Base-by-base conservation (phyloP, 1,139 yeast species). In the Yamadazyma atlantica region DNA sequence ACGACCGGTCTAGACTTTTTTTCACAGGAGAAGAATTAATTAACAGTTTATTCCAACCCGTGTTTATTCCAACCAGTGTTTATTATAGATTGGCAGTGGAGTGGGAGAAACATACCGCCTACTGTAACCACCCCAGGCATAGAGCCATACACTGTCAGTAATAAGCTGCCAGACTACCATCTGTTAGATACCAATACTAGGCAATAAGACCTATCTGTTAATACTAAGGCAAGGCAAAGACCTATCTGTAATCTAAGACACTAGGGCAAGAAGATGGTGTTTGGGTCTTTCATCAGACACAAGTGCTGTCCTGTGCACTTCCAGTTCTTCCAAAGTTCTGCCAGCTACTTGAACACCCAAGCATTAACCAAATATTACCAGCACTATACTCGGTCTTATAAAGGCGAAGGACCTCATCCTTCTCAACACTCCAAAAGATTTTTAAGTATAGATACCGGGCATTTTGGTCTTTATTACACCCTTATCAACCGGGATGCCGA, bases 401-500 rank as follows among this genome's bases (percentile, higher is more conserved):
- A 40, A 26, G 57, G 52, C 34, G 62, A 56, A 13, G 67, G 60
- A 11, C 69, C 70, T 2, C 66, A 64, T 37, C 65, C 48, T 66
- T 34, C 61, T 60, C 28, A 51, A 43, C 42, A 52, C 16, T 47
- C 55, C 15, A 42, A 43, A 11, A 48, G 45, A 7, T 48, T 56
- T 44, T 54, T 68, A 40, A 54, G 59, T 11, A 63, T 71, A 12
- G 66, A 62, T 34, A 48, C 54, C 26, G 77, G 76, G 12, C 76
- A 71, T 42, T 71, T 69, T 48, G 77, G 76, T 0, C 53, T 71
- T 30, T 71, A 71, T 48, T 71, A 59, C 43, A 60, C 73, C 7
- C 64, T 71, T 36, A 69, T 65, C 49, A 66, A 63, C 45, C 66
- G 63, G 34, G 76, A 71, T 40, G 57, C 55, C 14, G 66, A 57